Base-by-base conservation (phyloP, 495 filamentous ascomycete species). In the Aspergillus ostianus region DNA sequence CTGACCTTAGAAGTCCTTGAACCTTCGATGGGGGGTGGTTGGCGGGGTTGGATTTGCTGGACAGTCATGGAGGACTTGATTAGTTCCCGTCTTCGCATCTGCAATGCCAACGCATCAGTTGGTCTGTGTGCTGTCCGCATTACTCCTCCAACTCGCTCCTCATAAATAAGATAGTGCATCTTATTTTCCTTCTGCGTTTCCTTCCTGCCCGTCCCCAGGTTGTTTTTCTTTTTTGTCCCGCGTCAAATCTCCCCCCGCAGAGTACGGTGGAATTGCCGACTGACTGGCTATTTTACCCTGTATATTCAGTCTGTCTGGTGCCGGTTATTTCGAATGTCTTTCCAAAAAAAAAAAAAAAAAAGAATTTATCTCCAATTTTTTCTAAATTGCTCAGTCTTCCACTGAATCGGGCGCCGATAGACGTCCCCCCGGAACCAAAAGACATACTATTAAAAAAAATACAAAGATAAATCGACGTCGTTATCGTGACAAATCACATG, bases 71-170 rank as follows among this genome's bases (percentile, higher is more conserved):
- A 60, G 55, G 60, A 57, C 54, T 62, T 59, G 60, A 57, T 67
- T 69, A 69, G 67, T 62, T 63, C 64, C 67, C 67, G 67, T 66
- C 64, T 61, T 59, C 57, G 64, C 64, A 62, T 60, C 67, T 69
- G 67, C 70, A 72, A 56, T 70, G 72, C 72, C 72, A 74, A 72
- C 72, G 62, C 72, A 74, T 72, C 71, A 70, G 54, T 69, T 74
- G 72, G 69, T 68, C 68, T 67, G 72, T 70, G 71, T 70, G 64
- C 51, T 59, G 47, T 41, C 58, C 29, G 32, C 49, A 21, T 27
- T 41, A 45, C 36, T 55, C 47, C 23, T 59, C 27, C 36, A 64
- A 41, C 53, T 51, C 18, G 56, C 55, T 53, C 30, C 53, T 49
- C 58, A 48, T 57, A 54, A 56, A 56, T 61, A 61, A 46, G 53